Evolutionary conservation across 768 basidiomycete species (phyloP), one percentile per base, ranked within the genome.

Genomic region (Mycena chlorophos): DNA sequence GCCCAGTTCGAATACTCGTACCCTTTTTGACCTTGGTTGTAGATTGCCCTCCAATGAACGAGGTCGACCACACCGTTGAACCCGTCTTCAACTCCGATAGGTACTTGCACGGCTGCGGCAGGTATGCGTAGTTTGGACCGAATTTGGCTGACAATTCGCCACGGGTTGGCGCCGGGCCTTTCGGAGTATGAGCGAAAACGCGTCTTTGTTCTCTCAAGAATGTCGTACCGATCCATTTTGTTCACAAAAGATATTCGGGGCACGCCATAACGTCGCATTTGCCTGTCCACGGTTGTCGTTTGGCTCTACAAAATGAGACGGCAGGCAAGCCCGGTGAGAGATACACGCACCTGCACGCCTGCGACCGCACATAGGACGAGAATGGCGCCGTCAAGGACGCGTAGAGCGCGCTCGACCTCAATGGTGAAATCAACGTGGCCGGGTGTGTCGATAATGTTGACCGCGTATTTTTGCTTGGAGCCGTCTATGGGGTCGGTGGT

Each of bases 341-440:
- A 19, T 17, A n/a, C 14, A 58, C 63, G 58, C 56, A 88, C 89
- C 77, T 95, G 93, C 16, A 99, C 97, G 60, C 97, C 97, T 51
- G 94, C 89, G 40, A 99, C 97, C 20, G 97, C 94, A 72, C 97
- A 98, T 22, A 99, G 78, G 27, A 99, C 97, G 66, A 99, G 71
- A 45, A 98, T 88, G 49, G 97, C 97, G 59, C 97, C 97, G 69
- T 99, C 97, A 59, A 99, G 77, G 6, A 98, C 97, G 49, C 97
- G 86, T 48, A 99, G 77, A 23, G 97, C 97, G 16, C 97, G 86
- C 71, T 99, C 97, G 6, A 99, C 97, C 72, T 99, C 97, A 63
- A 99, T 98, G 2, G 97, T 99, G 68, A 99, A 99, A 71, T 99
- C 97, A 60, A 99, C 97, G 78, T 99, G 97, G 63, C 95, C 95